A percentile compares a stretch with the other conserved stretches of the same genome.
These are phyloP conservation scores for Diaporthe longicolla DNA, from an alignment of 2,329 filamentous ascomycete species.

Conservation along the genomic window DNA sequence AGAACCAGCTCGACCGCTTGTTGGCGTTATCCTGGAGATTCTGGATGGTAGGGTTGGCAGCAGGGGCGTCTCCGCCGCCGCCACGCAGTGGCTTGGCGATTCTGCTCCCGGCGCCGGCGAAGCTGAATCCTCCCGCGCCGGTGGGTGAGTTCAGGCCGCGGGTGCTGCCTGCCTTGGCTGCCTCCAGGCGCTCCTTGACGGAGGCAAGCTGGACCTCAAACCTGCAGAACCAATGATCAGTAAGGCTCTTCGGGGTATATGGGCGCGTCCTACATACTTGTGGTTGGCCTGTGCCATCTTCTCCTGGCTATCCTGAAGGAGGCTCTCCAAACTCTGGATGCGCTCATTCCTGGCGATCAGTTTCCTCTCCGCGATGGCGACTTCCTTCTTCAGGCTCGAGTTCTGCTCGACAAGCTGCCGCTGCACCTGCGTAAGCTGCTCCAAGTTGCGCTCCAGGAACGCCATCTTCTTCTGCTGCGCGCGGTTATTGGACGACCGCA, in stretches of 20 bases:
- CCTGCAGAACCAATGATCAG: slow-evolving; percentile 62
- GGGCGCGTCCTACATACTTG: slow-evolving; percentile 74
- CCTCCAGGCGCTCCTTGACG: slow-evolving; percentile 97
- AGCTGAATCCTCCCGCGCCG: slow-evolving; percentile 78
- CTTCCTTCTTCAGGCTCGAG: slow-evolving; percentile 96
- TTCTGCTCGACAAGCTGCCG: slow-evolving; percentile 98
- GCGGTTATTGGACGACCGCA: slow-evolving; percentile 96
- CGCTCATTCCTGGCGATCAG: slow-evolving; percentile 96
- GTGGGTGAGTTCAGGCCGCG: slow-evolving; percentile 80
- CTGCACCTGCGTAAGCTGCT: slow-evolving; percentile 97
- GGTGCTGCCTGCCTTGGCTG: slow-evolving; percentile 92
- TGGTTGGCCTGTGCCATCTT: slow-evolving; percentile 98
- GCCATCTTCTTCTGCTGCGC: slow-evolving; percentile 99
- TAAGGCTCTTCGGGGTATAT: slow-evolving; percentile 37
- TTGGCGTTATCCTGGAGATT: slow-evolving; percentile 68
- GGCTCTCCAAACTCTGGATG: slow-evolving; percentile 91
- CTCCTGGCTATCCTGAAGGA: slow-evolving; percentile 97
- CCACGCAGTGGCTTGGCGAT: slow-evolving; percentile 79
- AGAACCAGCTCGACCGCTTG: slow-evolving; percentile 83
- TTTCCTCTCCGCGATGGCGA: slow-evolving; percentile 97
- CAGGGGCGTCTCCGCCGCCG: slow-evolving; percentile 66
- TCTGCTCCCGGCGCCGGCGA: slow-evolving; percentile 73
- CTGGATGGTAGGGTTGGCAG: slow-evolving; percentile 69
- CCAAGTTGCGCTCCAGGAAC: slow-evolving; percentile 96
- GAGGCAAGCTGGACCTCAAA: slow-evolving; percentile 97